Evolutionary conservation across 2,329 filamentous ascomycete genomes (phyloP), one percentile per base, ranked within the genome.

Genomic region (Aureobasidium sp.): DNA sequence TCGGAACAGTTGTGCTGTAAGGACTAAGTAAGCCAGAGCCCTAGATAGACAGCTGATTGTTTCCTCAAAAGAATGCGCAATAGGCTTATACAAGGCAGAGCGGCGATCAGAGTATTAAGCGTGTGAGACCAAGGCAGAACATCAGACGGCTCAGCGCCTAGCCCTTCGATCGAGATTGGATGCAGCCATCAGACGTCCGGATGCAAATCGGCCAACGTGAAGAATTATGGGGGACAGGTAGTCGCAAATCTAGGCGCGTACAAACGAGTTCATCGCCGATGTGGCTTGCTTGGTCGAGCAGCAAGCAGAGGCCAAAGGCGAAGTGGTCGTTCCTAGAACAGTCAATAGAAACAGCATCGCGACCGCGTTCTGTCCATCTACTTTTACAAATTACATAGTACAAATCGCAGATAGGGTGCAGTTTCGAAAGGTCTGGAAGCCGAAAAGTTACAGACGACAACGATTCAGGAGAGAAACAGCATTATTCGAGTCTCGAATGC

Each of bases 251-350:
- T 56, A 24, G 39, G 27, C 36, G 36, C 36, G 20, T 41, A n/a
- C 26, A 26, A 15, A 37, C 34, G 26, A 46, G 29, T 20, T n/a
- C 53, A 57, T 57, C 53, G 53, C 27, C 53, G 53, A 57, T 57
- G 39, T 36, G 41, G 39, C 27, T 57, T 46, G 27, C 13, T 27
- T n/a, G 27, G 39, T 36, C 27, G 41, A 24, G 17, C 29, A 32
- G 32, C 9, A 12, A 43, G 37, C 37, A 46, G 36, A 39, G 39
- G 8, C 1, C 9, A 7, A 2, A 34, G 39, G 39, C 39, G n/a
- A 36, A 46, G 17, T 39, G 24, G 7, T 13, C 5, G 5, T 29
- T 20, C 39, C 10, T 37, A n/a, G 13, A 43, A 26, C 43, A 55
- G 13, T 43, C 37, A 55, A 55, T 7, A 26, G 24, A 10, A 13